Evolutionary conservation across 2,329 filamentous ascomycete species (phyloP).

Genomic region (Incumbomyces lentus): DNA sequence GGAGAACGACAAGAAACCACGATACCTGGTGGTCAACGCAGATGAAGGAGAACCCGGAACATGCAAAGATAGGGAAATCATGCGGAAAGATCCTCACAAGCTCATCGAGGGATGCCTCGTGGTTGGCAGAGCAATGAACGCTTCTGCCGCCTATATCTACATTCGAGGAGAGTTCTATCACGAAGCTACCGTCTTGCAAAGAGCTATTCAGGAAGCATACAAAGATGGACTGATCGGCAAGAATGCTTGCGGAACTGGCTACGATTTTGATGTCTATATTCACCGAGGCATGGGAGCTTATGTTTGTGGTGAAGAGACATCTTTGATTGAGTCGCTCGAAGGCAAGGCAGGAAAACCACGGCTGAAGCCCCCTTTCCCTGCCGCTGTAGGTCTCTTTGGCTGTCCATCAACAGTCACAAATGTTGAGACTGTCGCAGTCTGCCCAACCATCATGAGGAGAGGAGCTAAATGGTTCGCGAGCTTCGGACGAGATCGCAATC

Average conservation of each 20-base stretch:
- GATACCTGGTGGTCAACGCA: slow-evolving; percentile 95
- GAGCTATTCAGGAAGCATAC: slow-evolving; percentile 96
- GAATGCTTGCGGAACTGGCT: slow-evolving; percentile 93
- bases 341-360: slow-evolving; percentile 98
- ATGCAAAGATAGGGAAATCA: slow-evolving; percentile 99
- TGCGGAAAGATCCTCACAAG: slow-evolving; percentile 99
- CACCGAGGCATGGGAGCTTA: slow-evolving; percentile 97
- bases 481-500: slow-evolving; percentile 92
- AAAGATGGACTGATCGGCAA: slow-evolving; percentile 89
- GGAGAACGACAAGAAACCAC: slow-evolving; percentile 93
- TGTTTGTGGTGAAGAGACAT: slow-evolving; percentile 96
- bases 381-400: slow-evolving; percentile 92
- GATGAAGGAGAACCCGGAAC: slow-evolving; percentile 98
- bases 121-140: slow-evolving; percentile 96
- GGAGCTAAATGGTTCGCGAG: slow-evolving; percentile 85
- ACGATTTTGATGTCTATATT: slow-evolving; percentile 94
- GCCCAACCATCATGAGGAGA: slow-evolving; percentile 88
- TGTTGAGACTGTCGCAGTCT: slow-evolving; percentile 91
- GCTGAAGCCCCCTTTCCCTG: slow-evolving; percentile 96
- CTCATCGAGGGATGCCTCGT: slow-evolving; percentile 94
- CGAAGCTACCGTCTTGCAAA: slow-evolving; percentile 85
- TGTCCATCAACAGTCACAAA: slow-evolving; percentile 97
- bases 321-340: slow-evolving; percentile 93
- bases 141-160: slow-evolving; percentile 96
- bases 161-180: slow-evolving; percentile 98